Percentiles rank a stretch among this genome's conserved stretches.
Conservation (phyloP, 192 early-diverging fungal genomes). For the Endogone sp. region DNA sequence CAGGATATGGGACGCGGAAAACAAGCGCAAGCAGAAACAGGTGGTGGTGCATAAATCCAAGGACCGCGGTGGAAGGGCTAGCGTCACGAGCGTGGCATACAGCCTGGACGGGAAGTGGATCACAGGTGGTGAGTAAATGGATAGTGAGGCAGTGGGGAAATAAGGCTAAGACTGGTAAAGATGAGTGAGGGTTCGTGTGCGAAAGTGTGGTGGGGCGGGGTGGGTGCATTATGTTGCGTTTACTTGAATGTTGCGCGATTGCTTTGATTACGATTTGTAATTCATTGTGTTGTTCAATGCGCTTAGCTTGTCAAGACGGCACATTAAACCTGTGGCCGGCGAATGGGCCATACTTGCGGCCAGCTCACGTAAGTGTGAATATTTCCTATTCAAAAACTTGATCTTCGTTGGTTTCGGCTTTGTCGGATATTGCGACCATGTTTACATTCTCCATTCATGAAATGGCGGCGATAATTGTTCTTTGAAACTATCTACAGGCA, state of each 20-base stretch:
- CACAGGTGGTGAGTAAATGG: conserved; percentile 58
- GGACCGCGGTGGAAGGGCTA: conserved; percentile 60
- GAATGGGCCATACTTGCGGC: conserved; percentile 55
- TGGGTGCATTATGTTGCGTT: background rate
- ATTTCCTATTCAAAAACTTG: too few species aligned
- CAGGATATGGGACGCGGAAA: conserved; percentile 80
- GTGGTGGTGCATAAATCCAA: conserved; percentile 77
- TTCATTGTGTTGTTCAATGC: conserved; percentile 8
- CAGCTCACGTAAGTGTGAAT: conserved; percentile 52
- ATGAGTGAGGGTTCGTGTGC: background rate
- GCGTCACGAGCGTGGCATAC: conserved; percentile 68
- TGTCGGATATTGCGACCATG: too few species aligned
- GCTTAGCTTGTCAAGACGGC: conserved; percentile 67
- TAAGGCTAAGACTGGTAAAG: too few species aligned
- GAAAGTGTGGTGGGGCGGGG: background rate
- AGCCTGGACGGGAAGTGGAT: conserved; percentile 68
- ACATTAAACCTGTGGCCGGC: conserved; percentile 73
- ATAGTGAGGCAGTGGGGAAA: background rate
- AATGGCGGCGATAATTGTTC: background rate
- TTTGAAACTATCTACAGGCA: conserved; percentile 21
- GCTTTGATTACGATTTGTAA: background rate
- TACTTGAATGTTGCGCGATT: too few species aligned
- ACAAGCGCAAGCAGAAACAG: conserved; percentile 63
- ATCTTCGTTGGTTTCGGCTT: too few species aligned
- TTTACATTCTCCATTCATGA: too few species aligned